Conservation (phyloP, 768 basidiomycete genomes). For the Trametes maxima region DNA sequence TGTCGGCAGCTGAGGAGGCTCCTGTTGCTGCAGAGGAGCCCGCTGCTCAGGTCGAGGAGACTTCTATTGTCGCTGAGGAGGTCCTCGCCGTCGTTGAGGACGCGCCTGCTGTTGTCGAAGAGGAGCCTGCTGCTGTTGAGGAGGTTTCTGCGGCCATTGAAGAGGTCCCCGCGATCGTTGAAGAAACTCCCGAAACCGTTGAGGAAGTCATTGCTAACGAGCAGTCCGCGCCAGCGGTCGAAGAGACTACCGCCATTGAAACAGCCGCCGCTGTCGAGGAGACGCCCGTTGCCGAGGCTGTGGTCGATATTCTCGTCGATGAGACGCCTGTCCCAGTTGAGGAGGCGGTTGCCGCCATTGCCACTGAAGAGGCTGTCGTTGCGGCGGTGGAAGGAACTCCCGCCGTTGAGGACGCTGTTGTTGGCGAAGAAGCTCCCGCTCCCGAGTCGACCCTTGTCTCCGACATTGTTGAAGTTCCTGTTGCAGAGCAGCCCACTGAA, state of each 20-base stretch:
- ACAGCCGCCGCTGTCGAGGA: neutral
- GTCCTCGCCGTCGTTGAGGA: neutral
- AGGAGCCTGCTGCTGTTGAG: neutral
- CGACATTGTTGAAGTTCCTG: neutral
- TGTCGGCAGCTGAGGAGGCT: neutral
- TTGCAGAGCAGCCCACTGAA: neutral
- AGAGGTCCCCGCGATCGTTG: neutral
- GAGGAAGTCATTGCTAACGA: neutral
- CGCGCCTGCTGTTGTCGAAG: neutral
- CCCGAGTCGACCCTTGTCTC: neutral
- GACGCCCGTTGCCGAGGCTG: neutral
- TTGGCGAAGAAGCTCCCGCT: constrained; percentile 2
- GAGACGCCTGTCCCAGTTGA: neutral
- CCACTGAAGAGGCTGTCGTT: neutral
- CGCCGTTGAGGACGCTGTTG: neutral
- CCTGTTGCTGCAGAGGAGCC: neutral
- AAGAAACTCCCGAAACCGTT: neutral
- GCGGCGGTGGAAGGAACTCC: neutral
- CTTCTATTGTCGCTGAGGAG: neutral
- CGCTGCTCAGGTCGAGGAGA: constrained; percentile 1
- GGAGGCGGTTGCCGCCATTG: neutral
- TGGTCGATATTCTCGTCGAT: neutral
- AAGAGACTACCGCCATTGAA: constrained; percentile 6
- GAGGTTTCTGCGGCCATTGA: neutral
- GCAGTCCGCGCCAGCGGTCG: neutral